Conservation (phyloP, 2,329 filamentous ascomycete genomes). For the Venturia aucupariae region DNA sequence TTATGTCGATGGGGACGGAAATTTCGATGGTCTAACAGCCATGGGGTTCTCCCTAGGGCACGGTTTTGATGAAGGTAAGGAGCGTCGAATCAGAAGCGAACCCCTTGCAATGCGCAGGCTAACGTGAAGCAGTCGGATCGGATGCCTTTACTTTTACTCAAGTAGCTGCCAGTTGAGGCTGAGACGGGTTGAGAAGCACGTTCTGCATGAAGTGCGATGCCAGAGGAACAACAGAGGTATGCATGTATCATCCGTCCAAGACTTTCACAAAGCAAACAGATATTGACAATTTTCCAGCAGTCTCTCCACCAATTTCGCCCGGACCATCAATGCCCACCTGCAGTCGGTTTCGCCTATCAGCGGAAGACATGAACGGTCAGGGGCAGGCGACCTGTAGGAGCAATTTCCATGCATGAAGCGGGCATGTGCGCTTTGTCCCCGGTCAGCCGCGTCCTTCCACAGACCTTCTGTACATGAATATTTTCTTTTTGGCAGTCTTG, state of each 20-base stretch:
- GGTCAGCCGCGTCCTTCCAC: not conserved
- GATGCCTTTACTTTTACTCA: conserved; percentile 54
- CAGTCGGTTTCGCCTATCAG: not conserved
- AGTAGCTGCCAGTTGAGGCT: conserved; percentile 29
- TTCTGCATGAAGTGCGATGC: not conserved
- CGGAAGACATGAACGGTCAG: not conserved
- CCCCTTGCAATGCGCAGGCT: not conserved
- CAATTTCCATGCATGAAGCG: not conserved
- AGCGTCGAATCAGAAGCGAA: not conserved
- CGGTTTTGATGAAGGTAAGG: conserved; percentile 58
- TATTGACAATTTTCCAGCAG: not conserved
- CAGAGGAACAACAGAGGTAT: not conserved
- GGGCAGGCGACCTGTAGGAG: not conserved
- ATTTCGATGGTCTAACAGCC: conserved; percentile 60
- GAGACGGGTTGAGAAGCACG: not conserved
- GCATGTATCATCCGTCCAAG: no score
- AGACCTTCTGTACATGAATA: not conserved
- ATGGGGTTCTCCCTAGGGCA: conserved; percentile 77
- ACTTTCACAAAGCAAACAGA: no score
- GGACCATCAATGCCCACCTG: not conserved
- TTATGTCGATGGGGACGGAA: conserved; percentile 68
- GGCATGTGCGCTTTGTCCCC: not conserved
- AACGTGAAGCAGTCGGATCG: conserved; percentile 46
- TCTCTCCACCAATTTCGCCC: not conserved
- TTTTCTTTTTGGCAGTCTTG: not conserved